Conservation (phyloP, 257 asterid genomes). For the Misopates orontium region DNA sequence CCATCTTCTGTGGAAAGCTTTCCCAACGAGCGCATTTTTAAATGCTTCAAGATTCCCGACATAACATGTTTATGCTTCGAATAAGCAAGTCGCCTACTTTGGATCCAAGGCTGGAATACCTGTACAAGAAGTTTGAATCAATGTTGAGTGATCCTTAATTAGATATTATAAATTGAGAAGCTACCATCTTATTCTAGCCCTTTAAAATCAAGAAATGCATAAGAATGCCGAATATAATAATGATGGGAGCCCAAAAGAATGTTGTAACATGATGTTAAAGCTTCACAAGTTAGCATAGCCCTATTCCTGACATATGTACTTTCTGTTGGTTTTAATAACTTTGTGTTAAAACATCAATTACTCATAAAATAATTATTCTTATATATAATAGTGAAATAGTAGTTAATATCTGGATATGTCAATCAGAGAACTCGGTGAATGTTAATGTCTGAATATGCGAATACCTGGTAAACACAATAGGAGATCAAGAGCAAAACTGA, state of each 20-base stretch:
- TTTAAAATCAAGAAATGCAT: neutral
- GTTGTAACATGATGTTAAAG: too few species aligned
- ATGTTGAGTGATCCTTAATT: neutral
- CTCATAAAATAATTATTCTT: neutral
- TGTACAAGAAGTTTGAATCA: constrained; percentile 32
- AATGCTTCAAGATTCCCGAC: constrained; percentile 70
- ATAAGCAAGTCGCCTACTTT: constrained; percentile 65
- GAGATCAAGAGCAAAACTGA: constrained; percentile 58
- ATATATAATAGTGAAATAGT: too few species aligned
- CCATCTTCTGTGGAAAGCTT: constrained; percentile 69
- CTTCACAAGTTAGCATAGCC: too few species aligned
- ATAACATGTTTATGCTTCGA: constrained; percentile 81
- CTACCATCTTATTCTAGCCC: neutral
- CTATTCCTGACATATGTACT: too few species aligned
- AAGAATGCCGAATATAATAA: constrained; percentile 60
- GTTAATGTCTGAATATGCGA: neutral
- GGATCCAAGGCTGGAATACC: constrained; percentile 91
- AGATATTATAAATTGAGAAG: neutral
- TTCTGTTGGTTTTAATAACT: neutral
- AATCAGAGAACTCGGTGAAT: constrained; percentile 1
- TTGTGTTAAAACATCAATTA: neutral
- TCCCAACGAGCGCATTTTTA: constrained; percentile 67
- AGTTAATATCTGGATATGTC: neutral
- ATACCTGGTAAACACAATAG: constrained; percentile 91
- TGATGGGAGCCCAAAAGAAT: too few species aligned